Percentiles rank a stretch among this genome's conserved stretches.
These are phyloP conservation scores for Spathaspora passalidarum DNA, from an alignment of 805 yeast genomes.

Conservation along the genomic window DNA sequence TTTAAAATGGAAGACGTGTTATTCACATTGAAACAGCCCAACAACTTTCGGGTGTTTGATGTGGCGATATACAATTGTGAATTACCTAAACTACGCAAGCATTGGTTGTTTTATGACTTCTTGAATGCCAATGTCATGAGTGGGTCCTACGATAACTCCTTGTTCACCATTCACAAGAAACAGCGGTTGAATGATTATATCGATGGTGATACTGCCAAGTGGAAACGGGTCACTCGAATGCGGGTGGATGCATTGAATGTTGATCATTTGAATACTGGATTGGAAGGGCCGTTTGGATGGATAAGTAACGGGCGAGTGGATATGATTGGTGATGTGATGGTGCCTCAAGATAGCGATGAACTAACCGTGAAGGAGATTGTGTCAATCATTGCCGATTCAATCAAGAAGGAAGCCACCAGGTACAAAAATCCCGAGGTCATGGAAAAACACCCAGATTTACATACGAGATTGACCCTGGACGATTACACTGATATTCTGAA, in stretches of 20 bases:
- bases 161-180: conserved; percentile 85
- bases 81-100: conserved; percentile 74
- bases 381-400: conserved; percentile 43
- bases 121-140: conserved; percentile 79
- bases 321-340: conserved; percentile 85
- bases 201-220: conserved; percentile 13
- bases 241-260: conserved; percentile 82
- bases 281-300: conserved; percentile 97
- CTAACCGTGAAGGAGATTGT: conserved; percentile 49
- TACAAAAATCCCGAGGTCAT: conserved; percentile 29
- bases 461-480: conserved; percentile 23
- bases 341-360: conserved; percentile 63
- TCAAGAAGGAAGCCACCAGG: conserved; percentile 48
- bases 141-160: conserved; percentile 90
- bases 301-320: conserved; percentile 89
- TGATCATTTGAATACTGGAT: conserved; percentile 87
- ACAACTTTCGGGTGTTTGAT: conserved; percentile 75
- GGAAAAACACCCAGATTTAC: conserved; percentile 23
- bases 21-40: conserved; percentile 79
- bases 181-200: conserved; percentile 55
- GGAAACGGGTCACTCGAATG: conserved; percentile 61
- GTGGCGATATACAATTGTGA: conserved; percentile 88
- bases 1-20: conserved; percentile 82
- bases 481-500: conserved; percentile 40
- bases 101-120: conserved; percentile 90